Evolutionary conservation across 139 green algal genomes (phyloP).

Genomic region (Yamagishiella unicocca): DNA sequence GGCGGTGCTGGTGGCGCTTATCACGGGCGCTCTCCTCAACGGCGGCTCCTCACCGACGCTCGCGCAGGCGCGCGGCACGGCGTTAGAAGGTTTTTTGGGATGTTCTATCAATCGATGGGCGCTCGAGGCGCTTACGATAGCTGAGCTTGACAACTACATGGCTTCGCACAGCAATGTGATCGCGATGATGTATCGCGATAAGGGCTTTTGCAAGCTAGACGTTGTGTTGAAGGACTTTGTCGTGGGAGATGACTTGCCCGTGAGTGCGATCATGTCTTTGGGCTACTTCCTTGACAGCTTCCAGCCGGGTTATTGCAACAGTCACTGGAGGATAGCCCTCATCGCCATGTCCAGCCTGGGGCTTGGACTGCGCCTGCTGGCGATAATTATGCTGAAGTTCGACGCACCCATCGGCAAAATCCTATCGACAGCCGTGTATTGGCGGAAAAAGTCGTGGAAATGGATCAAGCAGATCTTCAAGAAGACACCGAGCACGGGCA

Average conservation of each 20-base stretch:
- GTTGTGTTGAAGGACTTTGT: neutral
- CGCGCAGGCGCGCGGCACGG: conserved; percentile 17
- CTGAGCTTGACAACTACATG: conserved; percentile 19
- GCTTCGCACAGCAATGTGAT: conserved; percentile 28
- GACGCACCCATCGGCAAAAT: neutral
- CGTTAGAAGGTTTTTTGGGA: conserved; percentile 43
- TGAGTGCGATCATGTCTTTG: neutral
- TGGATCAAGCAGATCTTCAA: too few species aligned
- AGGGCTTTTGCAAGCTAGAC: conserved; percentile 15
- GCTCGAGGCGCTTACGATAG: neutral
- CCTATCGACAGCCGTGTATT: too few species aligned
- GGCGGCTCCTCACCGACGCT: conserved; percentile 48
- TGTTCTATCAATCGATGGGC: conserved; percentile 56
- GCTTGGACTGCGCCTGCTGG: neutral
- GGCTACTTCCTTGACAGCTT: neutral
- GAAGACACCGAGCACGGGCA: too few species aligned
- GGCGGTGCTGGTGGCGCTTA: conserved; percentile 56
- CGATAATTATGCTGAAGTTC: neutral
- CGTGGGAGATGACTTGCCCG: neutral
- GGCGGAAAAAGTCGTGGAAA: too few species aligned
- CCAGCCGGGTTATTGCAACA: neutral
- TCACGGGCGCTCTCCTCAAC: conserved; percentile 56
- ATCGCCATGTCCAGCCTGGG: neutral
- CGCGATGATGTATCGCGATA: conserved; percentile 3
- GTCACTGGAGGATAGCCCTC: neutral